These are phyloP conservation scores for Phytophthora macrochlamydospora DNA, from an alignment of 352 stramenopile genomes.

Conservation along the genomic window DNA sequence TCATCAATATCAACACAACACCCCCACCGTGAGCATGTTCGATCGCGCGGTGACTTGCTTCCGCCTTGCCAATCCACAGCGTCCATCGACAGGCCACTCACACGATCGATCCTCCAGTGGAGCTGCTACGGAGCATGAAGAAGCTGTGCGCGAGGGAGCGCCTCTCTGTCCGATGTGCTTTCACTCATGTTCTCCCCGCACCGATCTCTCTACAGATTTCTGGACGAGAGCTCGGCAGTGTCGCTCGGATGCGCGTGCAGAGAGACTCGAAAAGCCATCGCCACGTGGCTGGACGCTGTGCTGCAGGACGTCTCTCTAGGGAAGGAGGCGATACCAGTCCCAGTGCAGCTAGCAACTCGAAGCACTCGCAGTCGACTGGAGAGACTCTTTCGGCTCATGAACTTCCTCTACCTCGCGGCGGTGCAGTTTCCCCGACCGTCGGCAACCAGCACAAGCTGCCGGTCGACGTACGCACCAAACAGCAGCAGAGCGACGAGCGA, in stretches of 20 bases:
- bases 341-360: slow-evolving; percentile 6
- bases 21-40: too few relatives aligned
- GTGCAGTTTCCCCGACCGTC: slow-evolving; percentile 29
- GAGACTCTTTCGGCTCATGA: slow-evolving; percentile 4
- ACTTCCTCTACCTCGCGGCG: slow-evolving; percentile 41
- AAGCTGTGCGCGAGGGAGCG: slow-evolving; percentile 9
- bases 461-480: slow-evolving; percentile 8
- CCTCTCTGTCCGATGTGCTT: slow-evolving; percentile 2
- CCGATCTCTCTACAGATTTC: slow-evolving; percentile 9
- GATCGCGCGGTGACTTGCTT: too few relatives aligned
- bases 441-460: slow-evolving; percentile 32
- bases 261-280: slow-evolving; percentile 4
- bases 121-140: slow-evolving; percentile 25
- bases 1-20: too few relatives aligned
- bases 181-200: slow-evolving; percentile 15
- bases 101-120: too few relatives aligned
- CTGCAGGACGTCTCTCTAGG: slow-evolving; percentile 21
- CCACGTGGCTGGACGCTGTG: slow-evolving; percentile 10
- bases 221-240: slow-evolving; percentile 14
- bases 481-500: slow-evolving; percentile 22
- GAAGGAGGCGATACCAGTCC: slow-evolving; percentile 22
- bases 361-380: slow-evolving; percentile 8
- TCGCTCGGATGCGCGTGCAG: slow-evolving; percentile 14
- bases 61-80: too few relatives aligned
- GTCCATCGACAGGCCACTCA: too few relatives aligned